Evolutionary conservation across 441 rosid species (phyloP), one percentile per base, ranked within the genome.

Genomic region (Jatropha multifida): DNA sequence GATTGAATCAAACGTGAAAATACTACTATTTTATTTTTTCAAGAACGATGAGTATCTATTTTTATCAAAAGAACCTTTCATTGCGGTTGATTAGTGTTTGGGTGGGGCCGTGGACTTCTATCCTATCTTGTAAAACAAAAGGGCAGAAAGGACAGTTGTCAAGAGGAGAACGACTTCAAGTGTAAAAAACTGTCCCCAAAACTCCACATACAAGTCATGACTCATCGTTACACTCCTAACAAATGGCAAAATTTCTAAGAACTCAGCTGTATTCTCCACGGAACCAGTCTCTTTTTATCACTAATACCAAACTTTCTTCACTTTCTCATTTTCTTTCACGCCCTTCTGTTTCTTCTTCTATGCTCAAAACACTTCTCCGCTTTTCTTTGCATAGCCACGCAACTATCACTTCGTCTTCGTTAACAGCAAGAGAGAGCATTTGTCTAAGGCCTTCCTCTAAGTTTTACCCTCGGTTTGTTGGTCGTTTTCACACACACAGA

Each of bases 401-500:
- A 32, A 10, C 65, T 32, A 32, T 72, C 42, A 2, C 23, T 20
- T 52, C 71, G 14, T 56, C 67, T 5, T 48, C 55, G 10, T 55
- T n/a, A 4, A 13, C 11, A 17, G 9, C 51, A 37, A 61, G 20
- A 56, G 3, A 20, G 8, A 20, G 40, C 76, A 6, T 17, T 5
- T 12, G 13, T 59, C 64, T 5, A 23, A 59, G 64, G 5, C 48
- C 48, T 44, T 3, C 3, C 64, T 32, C 32, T 1, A 32, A 32
- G 13, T 62, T 18, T 46, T 27, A 61, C 79, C 81, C 65, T 71
- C 78, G 17, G 62, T 76, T 73, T 69, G 73, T 52, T 46, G 58
- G 76, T 56, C 77, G 67, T 81, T 83, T 83, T 85, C 86, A 75
- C 79, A 69, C 85, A 40, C 72, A 64, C 44, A 83, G 65, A 72